A percentile compares a stretch with the other conserved stretches of the same genome.
These are phyloP conservation scores for Lepiota venenata DNA, from an alignment of 768 basidiomycete species.

Conservation along the genomic window DNA sequence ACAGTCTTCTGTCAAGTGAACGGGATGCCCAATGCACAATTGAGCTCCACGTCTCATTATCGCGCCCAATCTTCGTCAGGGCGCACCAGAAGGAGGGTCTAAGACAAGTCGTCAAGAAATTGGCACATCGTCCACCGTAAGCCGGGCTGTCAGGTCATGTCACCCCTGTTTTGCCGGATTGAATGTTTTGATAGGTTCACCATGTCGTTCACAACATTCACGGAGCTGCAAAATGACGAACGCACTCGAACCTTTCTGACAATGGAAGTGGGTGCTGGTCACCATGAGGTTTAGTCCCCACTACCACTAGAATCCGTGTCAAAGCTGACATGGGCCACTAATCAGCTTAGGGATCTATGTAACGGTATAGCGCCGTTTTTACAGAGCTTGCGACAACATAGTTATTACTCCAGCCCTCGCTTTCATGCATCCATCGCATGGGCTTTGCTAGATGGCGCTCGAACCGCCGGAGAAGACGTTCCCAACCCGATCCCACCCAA, in stretches of 20 bases:
- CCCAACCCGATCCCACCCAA: neutral
- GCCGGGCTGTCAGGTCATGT: conserved; percentile 17
- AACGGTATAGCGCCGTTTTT: conserved; percentile 58
- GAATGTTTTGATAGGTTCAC: conserved; percentile 48
- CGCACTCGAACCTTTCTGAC: conserved; percentile 76
- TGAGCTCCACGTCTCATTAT: conserved; percentile 83
- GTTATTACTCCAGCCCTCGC: conserved; percentile 76
- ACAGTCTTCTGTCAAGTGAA: conserved; percentile 16
- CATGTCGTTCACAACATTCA: conserved; percentile 69
- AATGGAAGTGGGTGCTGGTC: conserved; percentile 81
- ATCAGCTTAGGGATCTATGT: conserved; percentile 58
- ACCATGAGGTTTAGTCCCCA: conserved; percentile 53
- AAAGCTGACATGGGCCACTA: neutral
- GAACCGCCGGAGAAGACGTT: neutral
- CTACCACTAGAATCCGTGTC: neutral
- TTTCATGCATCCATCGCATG: conserved; percentile 92
- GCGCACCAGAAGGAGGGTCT: conserved; percentile 78
- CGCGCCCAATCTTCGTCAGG: conserved; percentile 76
- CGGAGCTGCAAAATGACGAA: conserved; percentile 77
- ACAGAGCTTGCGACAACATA: conserved; percentile 60
- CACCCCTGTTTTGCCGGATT: neutral
- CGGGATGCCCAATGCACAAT: conserved; percentile 28
- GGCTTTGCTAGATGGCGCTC: conserved; percentile 55
- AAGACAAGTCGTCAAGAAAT: conserved; percentile 52
- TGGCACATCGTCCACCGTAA: conserved; percentile 49